phyloP scores from a whole-genome alignment of 2,329 filamentous ascomycete genomes.

The Ceratocystis albifundus region DNA sequence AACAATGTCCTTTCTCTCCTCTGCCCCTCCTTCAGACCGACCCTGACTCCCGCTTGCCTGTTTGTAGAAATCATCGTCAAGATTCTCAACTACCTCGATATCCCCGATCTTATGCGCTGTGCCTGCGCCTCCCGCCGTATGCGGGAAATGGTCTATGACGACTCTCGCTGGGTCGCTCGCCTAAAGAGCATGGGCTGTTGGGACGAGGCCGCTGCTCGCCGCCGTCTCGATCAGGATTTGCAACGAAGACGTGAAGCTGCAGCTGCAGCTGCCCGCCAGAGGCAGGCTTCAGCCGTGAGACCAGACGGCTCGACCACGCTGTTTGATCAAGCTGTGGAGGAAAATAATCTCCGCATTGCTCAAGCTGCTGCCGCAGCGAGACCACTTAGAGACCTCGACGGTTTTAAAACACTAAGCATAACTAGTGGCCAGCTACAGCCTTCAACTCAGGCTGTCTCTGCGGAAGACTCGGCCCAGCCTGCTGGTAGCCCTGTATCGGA shows the following conservation, averaged over 20 bases:
- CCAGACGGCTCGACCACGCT: slow-evolving; percentile 43
- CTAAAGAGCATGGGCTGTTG: slow-evolving; percentile 81
- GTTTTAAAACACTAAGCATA: slow-evolving; percentile 68
- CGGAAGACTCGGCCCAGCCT: slow-evolving; percentile 27
- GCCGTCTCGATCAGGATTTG: slow-evolving; percentile 63
- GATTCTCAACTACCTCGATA: slow-evolving; percentile 79
- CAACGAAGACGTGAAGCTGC: slow-evolving; percentile 48
- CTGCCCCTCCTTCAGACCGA: background rate
- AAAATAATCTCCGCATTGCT: slow-evolving; percentile 30
- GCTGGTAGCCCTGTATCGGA: slow-evolving; percentile 38
- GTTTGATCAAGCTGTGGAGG: slow-evolving; percentile 62
- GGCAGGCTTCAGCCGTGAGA: slow-evolving; percentile 23
- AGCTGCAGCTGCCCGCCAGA: slow-evolving; percentile 27
- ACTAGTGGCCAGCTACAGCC: slow-evolving; percentile 26
- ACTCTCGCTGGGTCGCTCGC: slow-evolving; percentile 83
- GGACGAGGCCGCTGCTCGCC: slow-evolving; percentile 78
- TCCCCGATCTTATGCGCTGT: slow-evolving; percentile 73
- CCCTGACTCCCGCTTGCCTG: background rate
- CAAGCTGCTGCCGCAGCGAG: slow-evolving; percentile 19
- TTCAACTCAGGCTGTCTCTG: background rate
- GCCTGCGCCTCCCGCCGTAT: slow-evolving; percentile 75
- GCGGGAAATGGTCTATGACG: slow-evolving; percentile 98
- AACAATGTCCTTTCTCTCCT: background rate
- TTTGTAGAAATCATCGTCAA: slow-evolving; percentile 67
- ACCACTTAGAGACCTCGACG: slow-evolving; percentile 40